A percentile compares a stretch with the other conserved stretches of the same genome.
These are phyloP conservation scores for Adansonia digitata DNA, from an alignment of 345 rosid species.

Conservation along the genomic window DNA sequence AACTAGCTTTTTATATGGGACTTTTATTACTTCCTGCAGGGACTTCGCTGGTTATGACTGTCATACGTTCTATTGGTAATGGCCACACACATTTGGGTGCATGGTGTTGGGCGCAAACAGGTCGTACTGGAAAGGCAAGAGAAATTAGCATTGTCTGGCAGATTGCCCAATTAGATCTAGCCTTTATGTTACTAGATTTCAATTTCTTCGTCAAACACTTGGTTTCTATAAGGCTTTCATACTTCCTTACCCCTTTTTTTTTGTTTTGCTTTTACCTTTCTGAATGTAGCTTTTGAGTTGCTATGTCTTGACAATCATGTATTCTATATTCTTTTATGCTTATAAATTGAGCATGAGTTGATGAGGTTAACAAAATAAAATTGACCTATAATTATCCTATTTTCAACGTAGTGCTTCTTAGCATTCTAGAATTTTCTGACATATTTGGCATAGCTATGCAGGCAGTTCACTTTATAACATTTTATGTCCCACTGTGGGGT, in stretches of 20 bases:
- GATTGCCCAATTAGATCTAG: neutral
- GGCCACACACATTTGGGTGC: conserved; percentile 64
- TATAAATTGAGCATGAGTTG: neutral
- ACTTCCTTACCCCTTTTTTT: neutral
- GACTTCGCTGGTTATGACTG: conserved; percentile 73
- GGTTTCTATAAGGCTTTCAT: neutral
- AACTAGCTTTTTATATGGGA: neutral
- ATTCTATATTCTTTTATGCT: neutral
- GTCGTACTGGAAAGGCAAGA: conserved; percentile 77
- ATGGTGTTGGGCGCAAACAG: conserved; percentile 82
- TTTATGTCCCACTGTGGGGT: conserved; percentile 89
- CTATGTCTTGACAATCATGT: neutral
- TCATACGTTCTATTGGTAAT: conserved; percentile 80
- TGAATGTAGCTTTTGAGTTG: neutral
- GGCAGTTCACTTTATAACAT: conserved; percentile 88
- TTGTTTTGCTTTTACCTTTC: neutral
- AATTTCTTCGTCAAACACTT: neutral
- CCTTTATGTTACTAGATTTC: neutral
- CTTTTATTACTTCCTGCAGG: conserved; percentile 40
- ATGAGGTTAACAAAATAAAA: neutral
- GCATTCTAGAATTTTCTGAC: neutral
- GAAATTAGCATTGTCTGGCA: conserved; percentile 5
- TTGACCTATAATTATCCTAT: neutral
- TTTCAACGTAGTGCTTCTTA: neutral
- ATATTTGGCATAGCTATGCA: conserved; percentile 28